phyloP scores from a whole-genome alignment of 495 filamentous ascomycete species.

The Penicillium bialowiezense region DNA sequence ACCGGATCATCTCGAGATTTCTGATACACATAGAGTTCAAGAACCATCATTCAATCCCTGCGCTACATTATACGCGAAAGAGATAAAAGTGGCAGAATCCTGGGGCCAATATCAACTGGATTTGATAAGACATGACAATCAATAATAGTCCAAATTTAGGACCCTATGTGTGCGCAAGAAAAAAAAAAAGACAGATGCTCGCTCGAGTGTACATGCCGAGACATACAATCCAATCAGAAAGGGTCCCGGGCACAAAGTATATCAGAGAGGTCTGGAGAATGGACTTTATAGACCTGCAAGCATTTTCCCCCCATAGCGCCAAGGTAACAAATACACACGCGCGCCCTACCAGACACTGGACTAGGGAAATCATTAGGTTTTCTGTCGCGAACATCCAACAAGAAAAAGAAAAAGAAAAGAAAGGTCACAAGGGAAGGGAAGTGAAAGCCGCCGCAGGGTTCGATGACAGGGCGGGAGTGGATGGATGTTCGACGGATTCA shows the following conservation, averaged over 20 bases:
- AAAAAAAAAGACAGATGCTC: constrained; percentile 4
- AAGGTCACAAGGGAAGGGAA: constrained; percentile 13
- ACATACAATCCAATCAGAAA: constrained; percentile 1
- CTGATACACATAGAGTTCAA: no score
- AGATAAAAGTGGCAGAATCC: no score
- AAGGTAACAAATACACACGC: constrained; percentile 39
- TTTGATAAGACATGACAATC: constrained; percentile 15
- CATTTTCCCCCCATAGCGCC: constrained; percentile 41
- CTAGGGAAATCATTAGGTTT: constrained; percentile 41
- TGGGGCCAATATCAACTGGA: no score
- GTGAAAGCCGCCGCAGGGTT: constrained; percentile 7
- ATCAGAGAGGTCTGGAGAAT: constrained; percentile 31
- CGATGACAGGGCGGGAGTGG: constrained; percentile 5
- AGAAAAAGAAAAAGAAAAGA: constrained; percentile 17
- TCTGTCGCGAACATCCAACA: constrained; percentile 26
- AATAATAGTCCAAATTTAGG: constrained; percentile 18
- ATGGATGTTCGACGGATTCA: constrained; percentile 19
- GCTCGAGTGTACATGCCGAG: constrained; percentile 4
- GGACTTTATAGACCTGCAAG: constrained; percentile 41
- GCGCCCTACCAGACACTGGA: constrained; percentile 36
- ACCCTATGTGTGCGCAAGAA: constrained; percentile 16
- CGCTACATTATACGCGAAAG: no score
- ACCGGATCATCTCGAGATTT: no score
- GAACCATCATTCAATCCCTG: no score
- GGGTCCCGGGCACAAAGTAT: constrained; percentile 18